A percentile compares a stretch with the other conserved stretches of the same genome.
These are phyloP conservation scores for Entamoeba invadens DNA, from an alignment of 208 protist species.

Conservation along the genomic window DNA sequence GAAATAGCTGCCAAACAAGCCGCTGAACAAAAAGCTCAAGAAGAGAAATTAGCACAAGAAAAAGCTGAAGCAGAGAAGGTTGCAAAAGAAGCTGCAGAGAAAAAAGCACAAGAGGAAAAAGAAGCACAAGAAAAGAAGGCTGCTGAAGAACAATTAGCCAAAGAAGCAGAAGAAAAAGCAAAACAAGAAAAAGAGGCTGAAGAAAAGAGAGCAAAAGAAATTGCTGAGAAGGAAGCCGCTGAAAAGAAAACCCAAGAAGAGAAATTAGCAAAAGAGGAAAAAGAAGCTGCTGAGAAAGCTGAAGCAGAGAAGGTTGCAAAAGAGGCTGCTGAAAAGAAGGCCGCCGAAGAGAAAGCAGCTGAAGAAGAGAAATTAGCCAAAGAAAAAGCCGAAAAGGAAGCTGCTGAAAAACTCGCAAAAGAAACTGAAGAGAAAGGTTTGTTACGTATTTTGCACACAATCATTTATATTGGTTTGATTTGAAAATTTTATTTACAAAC, in stretches of 20 bases:
- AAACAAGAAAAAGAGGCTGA: background rate
- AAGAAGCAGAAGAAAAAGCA: background rate
- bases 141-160: background rate
- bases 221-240: background rate
- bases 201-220: background rate
- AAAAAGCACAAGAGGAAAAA: background rate
- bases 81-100: background rate
- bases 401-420: background rate
- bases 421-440: background rate
- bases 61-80: background rate
- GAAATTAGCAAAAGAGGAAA: background rate
- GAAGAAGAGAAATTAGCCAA: background rate
- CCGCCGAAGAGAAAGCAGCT: background rate
- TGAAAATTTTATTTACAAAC: no score
- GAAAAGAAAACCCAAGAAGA: background rate
- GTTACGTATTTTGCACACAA: no score
- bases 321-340: background rate
- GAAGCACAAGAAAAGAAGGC: background rate
- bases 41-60: background rate
- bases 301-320: background rate
- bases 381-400: background rate
- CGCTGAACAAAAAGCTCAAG: background rate
- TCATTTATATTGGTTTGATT: no score
- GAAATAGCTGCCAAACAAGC: background rate
- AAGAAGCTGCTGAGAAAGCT: background rate